Conservation (phyloP, 2,329 filamentous ascomycete species). For the Colletotrichum destructivum region DNA sequence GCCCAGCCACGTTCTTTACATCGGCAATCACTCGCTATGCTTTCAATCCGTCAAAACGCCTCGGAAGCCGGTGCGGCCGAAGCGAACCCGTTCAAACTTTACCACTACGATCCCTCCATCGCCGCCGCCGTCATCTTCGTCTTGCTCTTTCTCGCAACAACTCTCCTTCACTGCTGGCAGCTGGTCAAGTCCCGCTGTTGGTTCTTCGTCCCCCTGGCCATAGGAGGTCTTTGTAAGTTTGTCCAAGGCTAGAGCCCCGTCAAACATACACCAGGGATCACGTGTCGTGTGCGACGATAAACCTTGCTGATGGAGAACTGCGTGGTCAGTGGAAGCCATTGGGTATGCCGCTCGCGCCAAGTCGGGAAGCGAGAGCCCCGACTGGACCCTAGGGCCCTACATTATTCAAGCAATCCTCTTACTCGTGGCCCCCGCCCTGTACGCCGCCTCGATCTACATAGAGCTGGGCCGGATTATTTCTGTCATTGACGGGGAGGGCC, state of each 20-base stretch:
- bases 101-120: slow-evolving; percentile 64
- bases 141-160: slow-evolving; percentile 58
- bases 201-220: slow-evolving; percentile 67
- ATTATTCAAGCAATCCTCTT: slow-evolving; percentile 60
- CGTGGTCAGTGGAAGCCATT: slow-evolving; percentile 59
- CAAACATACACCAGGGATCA: too few species aligned
- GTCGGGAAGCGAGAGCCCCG: slow-evolving; percentile 57
- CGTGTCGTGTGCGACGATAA: too few species aligned
- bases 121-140: slow-evolving; percentile 60
- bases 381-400: slow-evolving; percentile 55
- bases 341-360: slow-evolving; percentile 67
- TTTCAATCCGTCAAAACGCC: neutral
- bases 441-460: slow-evolving; percentile 68
- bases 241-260: neutral
- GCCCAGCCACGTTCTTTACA: too few species aligned
- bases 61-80: neutral
- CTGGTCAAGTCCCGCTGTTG: slow-evolving; percentile 60
- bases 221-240: slow-evolving; percentile 64
- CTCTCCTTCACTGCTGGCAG: slow-evolving; percentile 56
- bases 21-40: too few species aligned
- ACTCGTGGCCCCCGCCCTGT: slow-evolving; percentile 62
- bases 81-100: slow-evolving; percentile 48
- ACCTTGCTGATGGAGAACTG: neutral
- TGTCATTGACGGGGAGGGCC: slow-evolving; percentile 52
- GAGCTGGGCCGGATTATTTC: slow-evolving; percentile 61